A percentile compares a stretch with the other conserved stretches of the same genome.
Conservation (phyloP, 2,329 filamentous ascomycete genomes). For the Colletotrichum sp. region DNA sequence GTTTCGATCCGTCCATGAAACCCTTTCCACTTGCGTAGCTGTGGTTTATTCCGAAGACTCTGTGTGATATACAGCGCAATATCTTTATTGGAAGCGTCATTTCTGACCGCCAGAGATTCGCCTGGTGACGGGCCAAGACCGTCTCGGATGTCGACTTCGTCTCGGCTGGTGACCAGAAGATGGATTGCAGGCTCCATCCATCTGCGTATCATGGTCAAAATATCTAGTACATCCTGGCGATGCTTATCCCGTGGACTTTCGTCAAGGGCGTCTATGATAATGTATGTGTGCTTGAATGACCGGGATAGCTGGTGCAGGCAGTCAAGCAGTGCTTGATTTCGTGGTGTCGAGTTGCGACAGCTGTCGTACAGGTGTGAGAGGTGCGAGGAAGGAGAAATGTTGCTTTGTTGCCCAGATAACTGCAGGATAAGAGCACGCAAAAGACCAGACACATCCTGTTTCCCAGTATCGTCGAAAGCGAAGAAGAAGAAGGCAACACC, state of each 20-base stretch:
- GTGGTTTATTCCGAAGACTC: neutral
- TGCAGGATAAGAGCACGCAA: constrained; percentile 37
- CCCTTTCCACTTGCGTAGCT: neutral
- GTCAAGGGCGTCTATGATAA: neutral
- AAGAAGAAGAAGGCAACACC: constrained; percentile 44
- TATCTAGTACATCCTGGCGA: neutral
- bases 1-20: neutral
- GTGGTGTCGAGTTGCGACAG: neutral
- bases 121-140: constrained; percentile 6
- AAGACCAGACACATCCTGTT: constrained; percentile 33
- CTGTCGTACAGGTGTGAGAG: neutral
- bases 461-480: constrained; percentile 36
- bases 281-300: neutral
- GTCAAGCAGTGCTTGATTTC: neutral
- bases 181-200: constrained; percentile 20
- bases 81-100: fast-evolving
- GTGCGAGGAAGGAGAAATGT: neutral
- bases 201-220: fast-evolving
- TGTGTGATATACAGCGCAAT: neutral
- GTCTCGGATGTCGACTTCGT: constrained; percentile 32
- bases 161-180: constrained; percentile 35
- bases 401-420: constrained; percentile 24
- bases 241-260: neutral
- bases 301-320: neutral
- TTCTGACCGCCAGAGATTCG: neutral